These are phyloP conservation scores for Lithocarpus polystachyus DNA, from an alignment of 306 rosid species.

Conservation along the genomic window DNA sequence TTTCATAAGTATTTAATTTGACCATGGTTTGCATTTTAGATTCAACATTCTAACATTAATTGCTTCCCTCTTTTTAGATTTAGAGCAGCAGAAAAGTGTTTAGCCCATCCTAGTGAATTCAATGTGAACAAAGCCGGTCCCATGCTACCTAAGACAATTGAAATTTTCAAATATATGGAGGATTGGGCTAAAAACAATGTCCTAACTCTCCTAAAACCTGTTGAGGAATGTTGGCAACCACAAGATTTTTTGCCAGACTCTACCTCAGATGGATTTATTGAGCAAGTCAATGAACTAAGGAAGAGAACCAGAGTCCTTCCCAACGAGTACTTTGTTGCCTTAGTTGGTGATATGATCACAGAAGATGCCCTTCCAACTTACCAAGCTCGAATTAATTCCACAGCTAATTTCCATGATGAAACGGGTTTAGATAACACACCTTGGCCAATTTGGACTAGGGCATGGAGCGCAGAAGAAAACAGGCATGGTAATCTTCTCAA, in stretches of 20 bases:
- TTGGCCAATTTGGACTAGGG: conserved; percentile 87
- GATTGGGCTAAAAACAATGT: conserved; percentile 60
- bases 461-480: conserved; percentile 89
- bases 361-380: conserved; percentile 89
- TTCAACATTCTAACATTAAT: neutral
- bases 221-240: conserved; percentile 86
- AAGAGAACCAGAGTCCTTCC: conserved; percentile 75
- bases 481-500: conserved; percentile 85
- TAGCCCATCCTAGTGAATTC: conserved; percentile 64
- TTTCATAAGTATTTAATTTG: too few relatives aligned
- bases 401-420: conserved; percentile 73
- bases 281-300: conserved; percentile 71
- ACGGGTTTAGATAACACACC: conserved; percentile 71
- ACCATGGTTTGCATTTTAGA: too few relatives aligned
- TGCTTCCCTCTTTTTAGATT: neutral
- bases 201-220: conserved; percentile 65
- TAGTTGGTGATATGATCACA: conserved; percentile 83
- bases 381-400: conserved; percentile 74
- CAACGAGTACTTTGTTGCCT: conserved; percentile 76
- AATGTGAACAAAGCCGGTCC: conserved; percentile 74
- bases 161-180: conserved; percentile 58
- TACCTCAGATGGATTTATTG: conserved; percentile 61
- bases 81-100: conserved; percentile 63
- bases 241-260: conserved; percentile 77
- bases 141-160: conserved; percentile 77